Conservation (phyloP, 805 yeast genomes). For the Starmerella floricola region DNA sequence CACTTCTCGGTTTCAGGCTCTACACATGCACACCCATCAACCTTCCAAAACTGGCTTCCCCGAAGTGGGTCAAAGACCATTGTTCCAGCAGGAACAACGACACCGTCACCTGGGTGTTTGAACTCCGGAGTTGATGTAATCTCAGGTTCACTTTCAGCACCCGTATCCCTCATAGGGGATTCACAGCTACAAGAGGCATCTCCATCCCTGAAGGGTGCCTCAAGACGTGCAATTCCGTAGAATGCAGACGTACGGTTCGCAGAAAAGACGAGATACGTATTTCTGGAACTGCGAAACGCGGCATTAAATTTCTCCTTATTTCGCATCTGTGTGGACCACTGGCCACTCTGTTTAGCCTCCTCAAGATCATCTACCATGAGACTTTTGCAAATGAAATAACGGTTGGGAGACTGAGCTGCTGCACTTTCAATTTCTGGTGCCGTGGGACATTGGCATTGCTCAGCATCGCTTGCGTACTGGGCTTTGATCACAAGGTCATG, state of each 20-base stretch:
- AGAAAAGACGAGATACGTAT: conserved; percentile 32
- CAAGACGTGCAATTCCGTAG: conserved; percentile 33
- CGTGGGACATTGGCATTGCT: neutral
- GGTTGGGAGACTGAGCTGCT: conserved; percentile 16
- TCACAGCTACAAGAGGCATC: neutral
- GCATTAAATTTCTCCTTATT: conserved; percentile 30
- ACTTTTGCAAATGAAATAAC: conserved; percentile 34
- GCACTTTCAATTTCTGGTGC: neutral
- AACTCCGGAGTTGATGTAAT: conserved; percentile 8
- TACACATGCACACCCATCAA: conserved; percentile 19
- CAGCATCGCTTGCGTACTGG: conserved; percentile 10
- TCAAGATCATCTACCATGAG: conserved; percentile 31
- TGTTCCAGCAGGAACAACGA: conserved; percentile 27
- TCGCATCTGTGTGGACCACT: conserved; percentile 35
- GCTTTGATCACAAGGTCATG: conserved; percentile 28
- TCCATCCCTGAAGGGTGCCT: conserved; percentile 21
- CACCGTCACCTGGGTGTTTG: conserved; percentile 10
- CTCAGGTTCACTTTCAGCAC: conserved; percentile 1
- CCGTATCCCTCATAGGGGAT: neutral
- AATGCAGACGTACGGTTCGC: conserved; percentile 34
- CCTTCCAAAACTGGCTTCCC: conserved; percentile 34
- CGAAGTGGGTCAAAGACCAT: conserved; percentile 29
- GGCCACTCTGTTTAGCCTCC: conserved; percentile 26
- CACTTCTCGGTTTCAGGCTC: conserved; percentile 24
- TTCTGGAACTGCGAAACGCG: conserved; percentile 28